These are phyloP conservation scores for Carex parvula DNA, from an alignment of 176 grass and related monocot genomes.

Conservation along the genomic window DNA sequence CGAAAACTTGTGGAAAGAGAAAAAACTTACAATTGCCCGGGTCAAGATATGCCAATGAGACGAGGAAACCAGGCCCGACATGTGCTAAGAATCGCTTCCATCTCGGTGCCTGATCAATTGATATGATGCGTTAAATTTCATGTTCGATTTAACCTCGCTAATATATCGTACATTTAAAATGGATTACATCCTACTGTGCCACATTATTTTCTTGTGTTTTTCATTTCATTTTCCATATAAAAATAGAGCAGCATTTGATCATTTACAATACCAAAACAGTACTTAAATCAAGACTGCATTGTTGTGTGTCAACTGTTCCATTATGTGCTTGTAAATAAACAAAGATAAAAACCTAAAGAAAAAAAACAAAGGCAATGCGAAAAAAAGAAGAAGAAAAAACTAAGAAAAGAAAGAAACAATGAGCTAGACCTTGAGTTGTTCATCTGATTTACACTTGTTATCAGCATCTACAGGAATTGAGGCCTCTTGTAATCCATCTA, in stretches of 20 bases:
- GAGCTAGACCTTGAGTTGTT: constrained; percentile 9
- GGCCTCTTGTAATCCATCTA: neutral
- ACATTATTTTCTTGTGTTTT: neutral
- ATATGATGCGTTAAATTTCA: neutral
- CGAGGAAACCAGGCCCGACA: constrained; percentile 74
- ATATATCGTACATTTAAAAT: neutral
- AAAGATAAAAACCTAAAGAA: neutral
- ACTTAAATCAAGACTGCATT: too few species aligned
- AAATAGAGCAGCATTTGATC: neutral
- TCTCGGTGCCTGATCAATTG: constrained; percentile 30
- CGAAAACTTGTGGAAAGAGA: neutral
- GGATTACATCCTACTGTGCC: neutral
- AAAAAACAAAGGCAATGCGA: too few species aligned
- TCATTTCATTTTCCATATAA: neutral
- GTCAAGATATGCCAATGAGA: constrained; percentile 81
- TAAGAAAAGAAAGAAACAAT: neutral
- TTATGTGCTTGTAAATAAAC: neutral
- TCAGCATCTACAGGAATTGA: neutral
- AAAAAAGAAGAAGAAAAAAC: neutral
- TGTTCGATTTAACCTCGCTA: neutral
- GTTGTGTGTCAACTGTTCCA: neutral
- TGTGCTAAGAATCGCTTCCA: constrained; percentile 71
- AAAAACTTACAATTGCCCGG: constrained; percentile 65
- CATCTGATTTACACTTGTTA: constrained; percentile 10
- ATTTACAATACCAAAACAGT: neutral